A percentile compares a stretch with the other conserved stretches of the same genome.
Evolutionary conservation across 2,329 filamentous ascomycete genomes (phyloP).

Genomic region (Verticillium albo-atrum): DNA sequence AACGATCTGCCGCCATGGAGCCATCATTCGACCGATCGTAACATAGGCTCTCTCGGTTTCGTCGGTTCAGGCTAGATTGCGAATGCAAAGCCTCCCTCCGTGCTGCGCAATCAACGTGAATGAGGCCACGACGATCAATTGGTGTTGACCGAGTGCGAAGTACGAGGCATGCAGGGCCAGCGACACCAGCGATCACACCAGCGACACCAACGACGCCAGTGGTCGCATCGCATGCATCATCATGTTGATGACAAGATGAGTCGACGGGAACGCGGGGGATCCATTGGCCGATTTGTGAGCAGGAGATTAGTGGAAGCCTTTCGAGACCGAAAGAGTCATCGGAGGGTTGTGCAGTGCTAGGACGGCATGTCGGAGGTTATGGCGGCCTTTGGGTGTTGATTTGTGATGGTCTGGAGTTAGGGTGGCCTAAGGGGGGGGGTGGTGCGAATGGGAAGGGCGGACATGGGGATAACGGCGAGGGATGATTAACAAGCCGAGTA

Average conservation of each 20-base stretch:
- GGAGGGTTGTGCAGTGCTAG: not conserved
- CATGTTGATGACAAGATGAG: not conserved
- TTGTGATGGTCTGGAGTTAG: constrained; percentile 1
- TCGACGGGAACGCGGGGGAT: not conserved
- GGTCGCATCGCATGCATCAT: too few species aligned
- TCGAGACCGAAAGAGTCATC: constrained; percentile 1
- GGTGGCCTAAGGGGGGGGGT: not conserved
- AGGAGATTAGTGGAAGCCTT: not conserved
- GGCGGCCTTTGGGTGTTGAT: not conserved
- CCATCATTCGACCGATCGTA: not conserved
- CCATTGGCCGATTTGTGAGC: constrained; percentile 3
- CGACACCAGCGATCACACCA: not conserved
- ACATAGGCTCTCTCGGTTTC: not conserved
- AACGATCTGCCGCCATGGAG: not conserved
- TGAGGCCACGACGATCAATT: not conserved
- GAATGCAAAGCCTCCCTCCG: not conserved
- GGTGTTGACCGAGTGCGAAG: too few species aligned
- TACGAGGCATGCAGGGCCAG: too few species aligned
- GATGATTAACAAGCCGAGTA: not conserved
- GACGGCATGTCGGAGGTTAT: too few species aligned
- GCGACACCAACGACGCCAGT: too few species aligned
- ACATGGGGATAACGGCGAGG: not conserved
- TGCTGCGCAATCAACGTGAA: not conserved
- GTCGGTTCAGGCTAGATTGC: not conserved
- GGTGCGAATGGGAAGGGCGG: not conserved